Evolutionary conservation across 306 rosid genomes (phyloP).

Genomic region (Cucurbita pepo): DNA sequence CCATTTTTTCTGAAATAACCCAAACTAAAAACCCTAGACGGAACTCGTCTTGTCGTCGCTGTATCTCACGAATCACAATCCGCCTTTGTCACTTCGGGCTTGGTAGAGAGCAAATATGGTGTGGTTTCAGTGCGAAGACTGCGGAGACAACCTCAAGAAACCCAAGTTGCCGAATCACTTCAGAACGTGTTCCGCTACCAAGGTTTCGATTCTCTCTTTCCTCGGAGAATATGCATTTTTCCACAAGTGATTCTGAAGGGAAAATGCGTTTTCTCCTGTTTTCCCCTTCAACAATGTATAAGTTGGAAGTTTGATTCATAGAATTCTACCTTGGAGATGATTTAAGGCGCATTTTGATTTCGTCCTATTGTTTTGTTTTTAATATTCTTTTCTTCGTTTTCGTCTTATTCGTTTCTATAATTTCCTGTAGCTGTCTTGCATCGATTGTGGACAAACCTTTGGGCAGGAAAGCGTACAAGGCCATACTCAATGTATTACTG

Average conservation of each 20-base stretch:
- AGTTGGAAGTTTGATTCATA: neutral
- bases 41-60: no score
- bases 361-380: neutral
- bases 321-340: neutral
- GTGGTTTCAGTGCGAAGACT: slow-evolving; percentile 95
- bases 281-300: neutral
- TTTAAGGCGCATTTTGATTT: neutral
- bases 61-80: no score
- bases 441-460: slow-evolving; percentile 72
- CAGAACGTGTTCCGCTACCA: slow-evolving; percentile 57
- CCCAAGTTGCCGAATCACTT: slow-evolving; percentile 65
- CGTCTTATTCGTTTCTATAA: neutral
- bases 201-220: slow-evolving; percentile 18
- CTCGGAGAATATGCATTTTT: neutral
- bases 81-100: neutral
- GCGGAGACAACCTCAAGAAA: slow-evolving; percentile 83
- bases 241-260: neutral
- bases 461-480: slow-evolving; percentile 59
- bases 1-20: no score
- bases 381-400: neutral
- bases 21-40: no score
- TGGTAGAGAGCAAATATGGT: slow-evolving; percentile 32
- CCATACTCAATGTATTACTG: slow-evolving; percentile 80
- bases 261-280: neutral
- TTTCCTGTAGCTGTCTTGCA: slow-evolving; percentile 62